phyloP scores from a whole-genome alignment of 2,329 filamentous ascomycete species.

The Gremmenia infestans region DNA sequence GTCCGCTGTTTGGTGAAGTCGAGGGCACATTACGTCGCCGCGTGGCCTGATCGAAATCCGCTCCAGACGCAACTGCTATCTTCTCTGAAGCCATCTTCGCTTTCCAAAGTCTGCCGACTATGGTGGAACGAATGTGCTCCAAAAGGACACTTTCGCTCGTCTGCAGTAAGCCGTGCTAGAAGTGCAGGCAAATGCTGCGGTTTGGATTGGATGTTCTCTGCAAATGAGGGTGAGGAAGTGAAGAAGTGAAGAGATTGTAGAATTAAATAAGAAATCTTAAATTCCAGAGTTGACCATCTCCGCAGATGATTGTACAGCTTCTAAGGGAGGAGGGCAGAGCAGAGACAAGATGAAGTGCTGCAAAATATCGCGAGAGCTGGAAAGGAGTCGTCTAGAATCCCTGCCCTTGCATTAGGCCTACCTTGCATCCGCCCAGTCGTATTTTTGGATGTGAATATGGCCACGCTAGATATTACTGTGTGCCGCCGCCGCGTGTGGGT shows the following conservation, averaged over 20 bases:
- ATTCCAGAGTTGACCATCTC: conserved; percentile 27
- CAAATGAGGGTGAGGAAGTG: conserved; percentile 19
- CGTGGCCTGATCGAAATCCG: conserved; percentile 49
- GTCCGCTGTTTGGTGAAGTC: conserved; percentile 33
- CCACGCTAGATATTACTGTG: background rate
- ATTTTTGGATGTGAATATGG: background rate
- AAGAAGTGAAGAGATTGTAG: conserved; percentile 1
- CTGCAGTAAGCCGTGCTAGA: too few relatives aligned
- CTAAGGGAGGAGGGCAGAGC: conserved; percentile 1
- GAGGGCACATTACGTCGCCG: conserved; percentile 50
- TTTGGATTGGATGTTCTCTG: background rate
- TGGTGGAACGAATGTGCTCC: background rate
- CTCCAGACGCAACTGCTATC: conserved; percentile 54
- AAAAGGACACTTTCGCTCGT: background rate
- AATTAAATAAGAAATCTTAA: conserved; percentile 24
- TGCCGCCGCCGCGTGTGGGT: too few relatives aligned
- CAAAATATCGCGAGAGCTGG: background rate
- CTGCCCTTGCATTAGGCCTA: background rate
- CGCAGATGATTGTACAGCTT: conserved; percentile 17
- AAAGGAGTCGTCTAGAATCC: background rate
- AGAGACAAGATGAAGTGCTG: background rate
- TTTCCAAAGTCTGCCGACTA: background rate
- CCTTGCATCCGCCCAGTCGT: background rate
- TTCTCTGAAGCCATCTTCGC: conserved; percentile 37
- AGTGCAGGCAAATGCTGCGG: background rate